These are phyloP conservation scores for Penicillium expansum DNA, from an alignment of 2,329 filamentous ascomycete species.

Conservation along the genomic window DNA sequence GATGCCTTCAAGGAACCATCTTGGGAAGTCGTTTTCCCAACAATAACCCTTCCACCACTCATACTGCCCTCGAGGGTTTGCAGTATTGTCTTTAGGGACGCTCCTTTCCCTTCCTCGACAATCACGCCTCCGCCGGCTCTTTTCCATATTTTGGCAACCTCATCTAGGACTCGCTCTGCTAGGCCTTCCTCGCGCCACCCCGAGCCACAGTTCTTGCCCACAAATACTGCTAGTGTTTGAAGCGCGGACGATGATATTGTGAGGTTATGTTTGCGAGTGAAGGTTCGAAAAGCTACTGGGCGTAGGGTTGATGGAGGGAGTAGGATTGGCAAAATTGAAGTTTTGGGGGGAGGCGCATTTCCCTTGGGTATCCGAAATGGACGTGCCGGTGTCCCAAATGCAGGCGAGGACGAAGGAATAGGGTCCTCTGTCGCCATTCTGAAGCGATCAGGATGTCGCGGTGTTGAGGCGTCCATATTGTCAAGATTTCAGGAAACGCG, in stretches of 20 bases:
- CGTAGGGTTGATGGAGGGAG: constrained; percentile 83
- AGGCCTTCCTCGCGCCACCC: constrained; percentile 95
- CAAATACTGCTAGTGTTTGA: constrained; percentile 79
- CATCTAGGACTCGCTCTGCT: constrained; percentile 87
- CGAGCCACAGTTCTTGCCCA: constrained; percentile 89
- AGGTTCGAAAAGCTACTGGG: constrained; percentile 88
- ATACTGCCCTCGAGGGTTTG: constrained; percentile 83
- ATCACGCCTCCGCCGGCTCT: constrained; percentile 84
- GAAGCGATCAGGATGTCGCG: constrained; percentile 24
- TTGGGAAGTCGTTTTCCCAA: constrained; percentile 44
- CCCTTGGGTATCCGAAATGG: constrained; percentile 56
- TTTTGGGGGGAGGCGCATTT: constrained; percentile 51
- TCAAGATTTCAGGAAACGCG: neutral
- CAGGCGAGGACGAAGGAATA: constrained; percentile 84
- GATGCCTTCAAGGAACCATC: constrained; percentile 17
- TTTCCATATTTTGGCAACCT: constrained; percentile 90
- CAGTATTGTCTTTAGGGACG: constrained; percentile 71
- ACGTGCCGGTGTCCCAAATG: constrained; percentile 82
- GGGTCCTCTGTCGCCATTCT: constrained; percentile 46
- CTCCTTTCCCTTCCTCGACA: constrained; percentile 73
- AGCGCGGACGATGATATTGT: constrained; percentile 86
- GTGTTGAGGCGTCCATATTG: constrained; percentile 24
- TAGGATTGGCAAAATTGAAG: constrained; percentile 78
- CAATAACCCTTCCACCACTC: constrained; percentile 65
- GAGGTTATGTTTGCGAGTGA: constrained; percentile 96